Conservation (phyloP, 306 rosid species). For the Lathyrus aphaca region DNA sequence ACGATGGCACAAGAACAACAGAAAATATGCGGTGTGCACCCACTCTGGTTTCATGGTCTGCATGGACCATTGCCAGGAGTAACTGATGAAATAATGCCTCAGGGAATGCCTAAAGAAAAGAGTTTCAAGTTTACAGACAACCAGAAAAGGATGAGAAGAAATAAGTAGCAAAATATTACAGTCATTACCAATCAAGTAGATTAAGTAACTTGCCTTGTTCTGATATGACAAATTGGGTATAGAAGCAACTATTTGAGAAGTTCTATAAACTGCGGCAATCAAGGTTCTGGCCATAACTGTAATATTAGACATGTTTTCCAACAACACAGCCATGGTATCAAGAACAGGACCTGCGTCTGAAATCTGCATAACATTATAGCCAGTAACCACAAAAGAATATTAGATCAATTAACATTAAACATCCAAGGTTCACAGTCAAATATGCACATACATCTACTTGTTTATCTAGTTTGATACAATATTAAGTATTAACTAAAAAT, state of each 20-base stretch:
- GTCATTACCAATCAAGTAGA: conserved; percentile 33
- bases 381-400: conserved; percentile 40
- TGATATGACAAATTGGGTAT: conserved; percentile 84
- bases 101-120: conserved; percentile 77
- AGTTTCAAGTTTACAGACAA: conserved; percentile 26
- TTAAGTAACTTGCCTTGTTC: conserved; percentile 77
- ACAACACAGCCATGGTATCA: conserved; percentile 85
- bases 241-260: conserved; percentile 93
- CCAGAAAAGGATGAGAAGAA: conserved; percentile 35
- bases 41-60: conserved; percentile 93
- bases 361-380: conserved; percentile 59
- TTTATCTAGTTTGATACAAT: conserved; percentile 25
- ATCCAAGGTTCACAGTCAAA: conserved; percentile 32
- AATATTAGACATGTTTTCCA: conserved; percentile 79
- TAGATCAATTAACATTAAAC: conserved; percentile 37
- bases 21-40: conserved; percentile 95
- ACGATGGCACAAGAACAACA: conserved; percentile 93
- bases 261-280: conserved; percentile 74
- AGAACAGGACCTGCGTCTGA: conserved; percentile 92
- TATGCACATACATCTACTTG: conserved; percentile 14
- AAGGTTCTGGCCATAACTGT: conserved; percentile 87
- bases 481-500: conserved; percentile 28
- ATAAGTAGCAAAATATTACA: conserved; percentile 42
- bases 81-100: conserved; percentile 93
- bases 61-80: conserved; percentile 90